A percentile compares a stretch with the other conserved stretches of the same genome.
Conservation (phyloP, 2,329 filamentous ascomycete genomes). For the Pseudocercospora vitis region DNA sequence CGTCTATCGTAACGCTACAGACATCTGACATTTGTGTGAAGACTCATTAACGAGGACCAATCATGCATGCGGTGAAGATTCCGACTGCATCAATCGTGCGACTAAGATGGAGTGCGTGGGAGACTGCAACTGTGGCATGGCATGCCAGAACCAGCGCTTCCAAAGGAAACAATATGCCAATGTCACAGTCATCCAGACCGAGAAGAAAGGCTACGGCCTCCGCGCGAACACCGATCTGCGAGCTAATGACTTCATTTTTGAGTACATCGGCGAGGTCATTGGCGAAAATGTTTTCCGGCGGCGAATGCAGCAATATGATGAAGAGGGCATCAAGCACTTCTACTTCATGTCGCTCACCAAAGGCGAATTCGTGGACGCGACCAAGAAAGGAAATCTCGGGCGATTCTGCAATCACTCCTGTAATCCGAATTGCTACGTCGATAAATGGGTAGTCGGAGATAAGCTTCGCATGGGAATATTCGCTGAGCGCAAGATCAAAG, state of each 20-base stretch:
- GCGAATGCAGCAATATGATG: constrained; percentile 89
- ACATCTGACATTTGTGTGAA: constrained; percentile 31
- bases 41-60: constrained; percentile 60
- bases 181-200: constrained; percentile 94
- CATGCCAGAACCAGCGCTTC: constrained; percentile 93
- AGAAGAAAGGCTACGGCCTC: constrained; percentile 94
- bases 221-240: constrained; percentile 75
- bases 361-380: constrained; percentile 95
- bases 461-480: constrained; percentile 99
- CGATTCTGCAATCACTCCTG: constrained; percentile 99
- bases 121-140: constrained; percentile 81
- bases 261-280: constrained; percentile 98
- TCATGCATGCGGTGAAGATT: constrained; percentile 88
- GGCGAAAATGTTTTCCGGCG: constrained; percentile 85
- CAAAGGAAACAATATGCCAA: constrained; percentile 84
- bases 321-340: constrained; percentile 97
- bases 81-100: constrained; percentile 96
- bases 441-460: constrained; percentile 98
- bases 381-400: constrained; percentile 91
- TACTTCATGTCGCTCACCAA: constrained; percentile 99
- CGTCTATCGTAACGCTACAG: constrained; percentile 5
- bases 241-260: constrained; percentile 89
- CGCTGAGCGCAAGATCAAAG: constrained; percentile 76
- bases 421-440: constrained; percentile 97
- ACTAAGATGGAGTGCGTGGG: constrained; percentile 96